A percentile compares a stretch with the other conserved stretches of the same genome.
Conservation (phyloP, 371 early-diverging fungal genomes). For the Lichtheimia hyalospora region DNA sequence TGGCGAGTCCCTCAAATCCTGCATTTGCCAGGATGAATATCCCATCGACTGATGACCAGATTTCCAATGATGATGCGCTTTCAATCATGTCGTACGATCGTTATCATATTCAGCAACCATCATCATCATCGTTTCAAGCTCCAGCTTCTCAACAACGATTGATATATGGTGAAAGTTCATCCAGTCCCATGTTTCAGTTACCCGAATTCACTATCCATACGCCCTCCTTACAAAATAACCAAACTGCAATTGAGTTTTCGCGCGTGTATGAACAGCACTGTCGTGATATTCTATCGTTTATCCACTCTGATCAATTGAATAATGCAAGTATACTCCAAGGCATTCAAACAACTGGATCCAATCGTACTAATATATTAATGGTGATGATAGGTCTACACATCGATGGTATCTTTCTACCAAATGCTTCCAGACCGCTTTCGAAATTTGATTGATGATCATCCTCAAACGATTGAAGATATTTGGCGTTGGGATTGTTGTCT, state of each 20-base stretch:
- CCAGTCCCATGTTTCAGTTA: too few species aligned
- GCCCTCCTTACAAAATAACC: not conserved
- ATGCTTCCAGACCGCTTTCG: constrained; percentile 19
- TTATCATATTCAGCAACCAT: too few species aligned
- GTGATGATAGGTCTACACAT: constrained; percentile 2
- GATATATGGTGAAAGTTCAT: too few species aligned
- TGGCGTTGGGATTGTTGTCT: constrained; percentile 58
- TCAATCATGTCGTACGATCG: too few species aligned
- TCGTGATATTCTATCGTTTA: constrained; percentile 12
- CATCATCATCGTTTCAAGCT: too few species aligned
- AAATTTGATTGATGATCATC: constrained; percentile 16
- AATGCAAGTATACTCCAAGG: not conserved
- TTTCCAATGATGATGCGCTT: too few species aligned
- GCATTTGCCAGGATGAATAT: too few species aligned
- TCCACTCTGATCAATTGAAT: not conserved
- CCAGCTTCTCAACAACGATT: too few species aligned
- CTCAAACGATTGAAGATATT: constrained; percentile 41
- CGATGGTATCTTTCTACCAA: constrained; percentile 24
- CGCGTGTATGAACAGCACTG: constrained; percentile 11
- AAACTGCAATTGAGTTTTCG: not conserved
- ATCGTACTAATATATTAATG: too few species aligned
- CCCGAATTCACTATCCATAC: too few species aligned
- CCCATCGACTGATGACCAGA: too few species aligned
- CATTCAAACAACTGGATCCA: not conserved
- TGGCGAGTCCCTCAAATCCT: too few species aligned